Evolutionary conservation across 2,329 filamentous ascomycete genomes (phyloP).

Genomic region (Tolypocladium endophyticum): DNA sequence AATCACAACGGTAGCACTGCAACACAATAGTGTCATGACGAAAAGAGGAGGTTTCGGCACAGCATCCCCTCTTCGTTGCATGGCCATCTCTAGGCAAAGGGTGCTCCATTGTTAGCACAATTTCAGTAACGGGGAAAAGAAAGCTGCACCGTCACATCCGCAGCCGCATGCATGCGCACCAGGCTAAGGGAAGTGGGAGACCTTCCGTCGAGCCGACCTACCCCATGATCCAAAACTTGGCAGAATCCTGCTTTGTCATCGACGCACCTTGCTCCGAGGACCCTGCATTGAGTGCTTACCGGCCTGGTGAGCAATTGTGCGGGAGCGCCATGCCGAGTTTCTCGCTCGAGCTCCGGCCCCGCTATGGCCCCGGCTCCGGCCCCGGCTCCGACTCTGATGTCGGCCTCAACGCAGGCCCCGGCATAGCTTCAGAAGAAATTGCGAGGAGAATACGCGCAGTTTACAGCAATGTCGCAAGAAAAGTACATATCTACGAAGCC

Average conservation of each 20-base stretch:
- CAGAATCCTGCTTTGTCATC: not conserved
- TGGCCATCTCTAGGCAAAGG: not conserved
- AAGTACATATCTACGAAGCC: not conserved
- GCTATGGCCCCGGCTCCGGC: not conserved
- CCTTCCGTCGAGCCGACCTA: not conserved
- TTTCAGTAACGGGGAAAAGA: not conserved
- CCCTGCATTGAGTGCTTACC: not conserved
- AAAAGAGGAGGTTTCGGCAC: not conserved
- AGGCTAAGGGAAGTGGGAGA: not conserved
- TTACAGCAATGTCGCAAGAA: not conserved
- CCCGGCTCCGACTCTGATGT: not conserved
- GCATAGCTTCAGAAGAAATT: not conserved
- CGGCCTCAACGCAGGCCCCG: not conserved
- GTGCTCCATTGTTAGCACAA: not conserved
- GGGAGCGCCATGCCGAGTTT: not conserved
- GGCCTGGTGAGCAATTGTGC: not conserved
- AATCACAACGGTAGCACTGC: not conserved
- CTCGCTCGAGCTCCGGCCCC: not conserved
- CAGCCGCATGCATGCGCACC: not conserved
- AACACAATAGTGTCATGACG: not conserved
- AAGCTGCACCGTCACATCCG: not conserved
- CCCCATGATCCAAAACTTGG: not conserved
- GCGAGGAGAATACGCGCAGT: not conserved
- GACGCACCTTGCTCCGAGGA: too few relatives aligned
- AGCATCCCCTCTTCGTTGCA: not conserved